phyloP scores from a whole-genome alignment of 306 rosid genomes.

The Trichosanthes cucumerina region DNA sequence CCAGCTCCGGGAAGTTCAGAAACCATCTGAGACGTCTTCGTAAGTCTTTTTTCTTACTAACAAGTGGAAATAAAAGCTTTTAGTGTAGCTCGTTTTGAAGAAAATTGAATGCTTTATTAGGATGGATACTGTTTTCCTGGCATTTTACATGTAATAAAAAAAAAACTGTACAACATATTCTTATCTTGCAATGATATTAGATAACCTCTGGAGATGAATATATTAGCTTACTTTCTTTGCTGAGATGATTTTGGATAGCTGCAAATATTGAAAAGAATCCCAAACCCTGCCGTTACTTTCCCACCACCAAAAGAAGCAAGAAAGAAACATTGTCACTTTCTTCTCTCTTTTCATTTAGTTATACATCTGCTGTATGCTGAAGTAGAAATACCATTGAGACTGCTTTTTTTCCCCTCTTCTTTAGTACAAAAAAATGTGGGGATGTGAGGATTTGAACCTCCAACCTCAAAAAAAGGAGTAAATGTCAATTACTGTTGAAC shows the following conservation, averaged over 20 bases:
- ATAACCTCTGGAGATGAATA: neutral
- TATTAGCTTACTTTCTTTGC: neutral
- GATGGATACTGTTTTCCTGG: neutral
- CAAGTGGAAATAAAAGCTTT: neutral
- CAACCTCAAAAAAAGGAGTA: too few relatives aligned
- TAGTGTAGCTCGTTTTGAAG: neutral
- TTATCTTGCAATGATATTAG: neutral
- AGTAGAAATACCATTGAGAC: too few relatives aligned
- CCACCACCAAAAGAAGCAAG: neutral
- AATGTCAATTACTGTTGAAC: too few relatives aligned
- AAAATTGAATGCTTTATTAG: neutral
- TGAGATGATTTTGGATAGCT: neutral
- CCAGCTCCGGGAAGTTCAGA: slow-evolving; percentile 77
- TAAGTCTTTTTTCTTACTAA: neutral
- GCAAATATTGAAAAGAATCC: neutral
- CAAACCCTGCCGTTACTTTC: neutral
- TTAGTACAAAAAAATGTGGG: too few relatives aligned
- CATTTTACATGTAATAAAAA: slow-evolving; percentile 1
- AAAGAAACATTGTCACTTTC: neutral
- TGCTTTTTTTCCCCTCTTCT: too few relatives aligned
- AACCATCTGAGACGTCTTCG: slow-evolving; percentile 34
- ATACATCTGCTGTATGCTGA: neutral
- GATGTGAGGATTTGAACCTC: too few relatives aligned
- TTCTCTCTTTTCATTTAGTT: neutral
- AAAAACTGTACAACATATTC: neutral